Base-by-base conservation (phyloP, 1,139 yeast species). In the Blastobotrys malaysiensis region DNA sequence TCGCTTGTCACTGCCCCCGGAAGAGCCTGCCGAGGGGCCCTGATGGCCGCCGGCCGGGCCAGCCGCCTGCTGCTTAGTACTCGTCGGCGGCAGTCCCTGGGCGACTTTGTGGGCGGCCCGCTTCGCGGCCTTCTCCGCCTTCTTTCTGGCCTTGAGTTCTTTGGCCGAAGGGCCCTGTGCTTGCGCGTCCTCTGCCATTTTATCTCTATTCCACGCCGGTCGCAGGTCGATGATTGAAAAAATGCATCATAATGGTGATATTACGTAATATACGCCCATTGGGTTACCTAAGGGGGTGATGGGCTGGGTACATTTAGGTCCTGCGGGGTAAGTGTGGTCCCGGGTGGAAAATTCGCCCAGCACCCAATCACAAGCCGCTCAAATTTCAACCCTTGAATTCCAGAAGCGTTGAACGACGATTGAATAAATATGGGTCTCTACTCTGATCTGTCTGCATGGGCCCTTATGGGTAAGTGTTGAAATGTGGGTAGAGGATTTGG, bases 91-190 rank as follows among this genome's bases (percentile, higher is more conserved):
- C 20, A 50, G 52, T 9, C 53, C 55, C 18, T 51, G 57, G 16
- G 55, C 72, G 59, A 72, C 55, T 26, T 50, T 83, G 60, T 82
- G 78, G 1, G 81, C 84, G 5, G 91, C 91, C 69, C 97, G 77
- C 69, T 88, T 88, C 48, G 93, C 95, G 5, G 95, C 93, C 70
- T 91, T 91, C 65, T 90, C 96, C 64, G 83, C 81, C 76, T 90
- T 89, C 69, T 89, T 88, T 69, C 84, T 73, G 64, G 90, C 97
- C 68, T 91, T 91, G 60, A 90, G 77, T 67, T 90, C 96, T 65
- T 89, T 90, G 63, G 89, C 88, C 9, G 89, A 74, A 49, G 86
- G 79, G 56, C 74, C 69, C 49, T 53, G 49, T 46, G 54, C 49
- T 48, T 48, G 31, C 52, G 49, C 46, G 18, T 21, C 44, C 44